Evolutionary conservation across 179 eudicot genomes (phyloP).

Genomic region (Corrigiola litoralis): DNA sequence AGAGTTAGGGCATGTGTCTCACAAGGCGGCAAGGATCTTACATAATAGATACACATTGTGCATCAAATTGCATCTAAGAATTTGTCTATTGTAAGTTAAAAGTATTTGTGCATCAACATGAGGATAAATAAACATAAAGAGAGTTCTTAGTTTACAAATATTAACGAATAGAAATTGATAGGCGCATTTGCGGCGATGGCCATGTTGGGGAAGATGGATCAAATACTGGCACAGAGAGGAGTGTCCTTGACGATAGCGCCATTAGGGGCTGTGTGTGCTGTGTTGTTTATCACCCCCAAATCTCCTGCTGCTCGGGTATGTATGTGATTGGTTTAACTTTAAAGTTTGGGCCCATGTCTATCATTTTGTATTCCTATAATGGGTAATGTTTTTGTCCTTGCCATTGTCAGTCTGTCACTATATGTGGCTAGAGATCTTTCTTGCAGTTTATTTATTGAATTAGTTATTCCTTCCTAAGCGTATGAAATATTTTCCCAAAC

Average conservation of each 20-base stretch:
- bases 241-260: constrained; percentile 83
- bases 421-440: constrained; percentile 11
- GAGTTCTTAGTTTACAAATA: too few species aligned
- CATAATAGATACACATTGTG: too few species aligned
- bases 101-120: too few species aligned
- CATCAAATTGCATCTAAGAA: too few species aligned
- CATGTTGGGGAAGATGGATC: constrained; percentile 70
- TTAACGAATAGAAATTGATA: too few species aligned
- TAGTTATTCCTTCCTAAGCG: too few species aligned
- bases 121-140: too few species aligned
- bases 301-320: constrained; percentile 92
- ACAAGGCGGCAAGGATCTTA: too few species aligned
- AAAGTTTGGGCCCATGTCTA: background rate
- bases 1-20: too few species aligned
- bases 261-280: constrained; percentile 89
- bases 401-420: background rate
- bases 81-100: too few species aligned
- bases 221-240: constrained; percentile 61
- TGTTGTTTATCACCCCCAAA: constrained; percentile 74
- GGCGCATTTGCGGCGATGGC: constrained; percentile 98
- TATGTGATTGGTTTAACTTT: background rate
- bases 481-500: too few species aligned
- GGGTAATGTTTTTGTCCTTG: background rate
- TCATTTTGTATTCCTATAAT: background rate
- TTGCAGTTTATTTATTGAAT: background rate